Evolutionary conservation across 768 basidiomycete species (phyloP), one percentile per base, ranked within the genome.

Genomic region (Mycena albidolilacea): DNA sequence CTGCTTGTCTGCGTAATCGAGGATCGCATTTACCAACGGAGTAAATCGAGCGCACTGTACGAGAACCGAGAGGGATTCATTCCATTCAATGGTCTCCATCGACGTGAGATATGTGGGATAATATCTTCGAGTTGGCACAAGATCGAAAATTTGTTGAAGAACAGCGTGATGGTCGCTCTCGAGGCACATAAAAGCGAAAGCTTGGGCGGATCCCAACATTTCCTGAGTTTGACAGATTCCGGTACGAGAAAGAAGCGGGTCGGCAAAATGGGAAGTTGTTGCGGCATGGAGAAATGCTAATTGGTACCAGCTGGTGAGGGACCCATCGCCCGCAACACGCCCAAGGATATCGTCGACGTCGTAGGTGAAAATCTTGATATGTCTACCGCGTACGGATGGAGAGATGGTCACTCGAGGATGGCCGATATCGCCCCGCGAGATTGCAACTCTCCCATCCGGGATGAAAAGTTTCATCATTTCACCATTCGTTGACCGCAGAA

Each of bases 201-300:
- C 84, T 10, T 79, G 70, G 7, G 85, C 83, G 0, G 85, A 86
- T 12, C 71, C 71, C 35, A 89, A 77, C 55, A 84, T 76, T 60
- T 79, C 74, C 21, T 88, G 74, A 0, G 87, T 87, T 58, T 88
- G 82, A 50, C 86, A 83, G 1, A 84, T 83, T 5, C 88, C 88
- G 0, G 84, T 85, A 9, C 83, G 83, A 19, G 75, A 74, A 0
- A 84, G 86, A 21, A 89, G 78, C 4, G 86, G 85, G 77, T 89
- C 88, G 12, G 81, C 79, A 17, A 85, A 76, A 58, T 82, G 82
- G 55, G 84, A 81, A 37, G 84, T 84, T 2, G 83, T 88, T 3
- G 87, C 69, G 19, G 86, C 85, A 55, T 90, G 89, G 19, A 90
- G 79, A 63, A 86, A 86, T 3, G 83, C 79, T 58, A 79, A 80